Evolutionary conservation across 352 stramenopile species (phyloP).

Genomic region (Pythium guiyangense): DNA sequence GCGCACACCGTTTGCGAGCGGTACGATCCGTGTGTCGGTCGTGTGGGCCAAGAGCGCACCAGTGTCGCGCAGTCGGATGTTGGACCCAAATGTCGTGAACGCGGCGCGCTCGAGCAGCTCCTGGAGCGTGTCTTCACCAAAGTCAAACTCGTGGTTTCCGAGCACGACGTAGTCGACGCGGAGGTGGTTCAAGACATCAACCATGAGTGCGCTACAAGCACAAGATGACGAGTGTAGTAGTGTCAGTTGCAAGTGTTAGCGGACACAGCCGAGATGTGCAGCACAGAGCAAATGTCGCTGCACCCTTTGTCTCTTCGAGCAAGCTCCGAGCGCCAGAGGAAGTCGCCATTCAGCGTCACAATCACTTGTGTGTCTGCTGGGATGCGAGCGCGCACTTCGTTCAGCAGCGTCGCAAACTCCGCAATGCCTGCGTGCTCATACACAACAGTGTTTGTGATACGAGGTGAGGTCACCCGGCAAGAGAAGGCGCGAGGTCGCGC

Average conservation of each 20-base stretch:
- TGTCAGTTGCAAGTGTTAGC: neutral
- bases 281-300: neutral
- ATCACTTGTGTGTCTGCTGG: slow-evolving; percentile 30
- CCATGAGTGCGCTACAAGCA: slow-evolving; percentile 42
- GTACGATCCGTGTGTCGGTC: slow-evolving; percentile 30
- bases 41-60: slow-evolving; percentile 30
- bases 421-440: slow-evolving; percentile 25
- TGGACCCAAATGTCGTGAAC: slow-evolving; percentile 61
- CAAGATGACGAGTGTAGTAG: neutral
- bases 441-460: slow-evolving; percentile 3
- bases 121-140: slow-evolving; percentile 33
- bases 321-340: no score
- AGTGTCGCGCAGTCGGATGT: slow-evolving; percentile 31
- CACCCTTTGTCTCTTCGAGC: slow-evolving; percentile 70
- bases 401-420: slow-evolving; percentile 51
- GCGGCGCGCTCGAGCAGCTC: slow-evolving; percentile 30
- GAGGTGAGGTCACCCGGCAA: no score
- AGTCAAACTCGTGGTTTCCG: slow-evolving; percentile 81
- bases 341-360: slow-evolving; percentile 66
- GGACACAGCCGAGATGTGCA: neutral
- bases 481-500: no score
- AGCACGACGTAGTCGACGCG: slow-evolving; percentile 64
- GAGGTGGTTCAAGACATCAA: slow-evolving; percentile 49
- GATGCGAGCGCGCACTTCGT: slow-evolving; percentile 17
- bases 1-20: slow-evolving; percentile 29